phyloP scores from a whole-genome alignment of 768 basidiomycete species.

The Hygrophorus pudorinus region DNA sequence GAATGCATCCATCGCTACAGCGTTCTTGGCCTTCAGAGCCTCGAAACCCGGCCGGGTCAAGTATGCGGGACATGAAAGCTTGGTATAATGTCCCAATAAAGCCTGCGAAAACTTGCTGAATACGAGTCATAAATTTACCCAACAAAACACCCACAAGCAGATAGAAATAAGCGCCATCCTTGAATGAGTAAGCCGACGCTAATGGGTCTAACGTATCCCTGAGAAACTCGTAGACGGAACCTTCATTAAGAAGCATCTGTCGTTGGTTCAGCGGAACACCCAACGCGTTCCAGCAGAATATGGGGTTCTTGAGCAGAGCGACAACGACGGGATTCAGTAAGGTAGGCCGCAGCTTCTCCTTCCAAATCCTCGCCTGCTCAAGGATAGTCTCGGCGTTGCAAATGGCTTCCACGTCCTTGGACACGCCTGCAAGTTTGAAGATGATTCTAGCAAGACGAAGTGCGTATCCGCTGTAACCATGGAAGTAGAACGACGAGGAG shows the following conservation, averaged over 20 bases:
- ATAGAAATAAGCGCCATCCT: slow-evolving; percentile 61
- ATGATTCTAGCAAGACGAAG: slow-evolving; percentile 50
- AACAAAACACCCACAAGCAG: slow-evolving; percentile 28
- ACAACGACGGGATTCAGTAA: slow-evolving; percentile 50
- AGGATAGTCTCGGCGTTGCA: slow-evolving; percentile 42
- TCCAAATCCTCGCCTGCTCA: slow-evolving; percentile 59
- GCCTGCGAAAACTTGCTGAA: slow-evolving; percentile 14
- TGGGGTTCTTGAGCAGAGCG: slow-evolving; percentile 39
- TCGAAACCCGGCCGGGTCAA: slow-evolving; percentile 54
- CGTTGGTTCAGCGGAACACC: slow-evolving; percentile 69
- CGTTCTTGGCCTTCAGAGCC: slow-evolving; percentile 37
- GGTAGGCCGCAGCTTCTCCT: slow-evolving; percentile 46
- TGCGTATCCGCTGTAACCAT: slow-evolving; percentile 61
- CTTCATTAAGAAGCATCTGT: slow-evolving; percentile 46
- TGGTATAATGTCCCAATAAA: slow-evolving; percentile 46
- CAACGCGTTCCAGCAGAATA: slow-evolving; percentile 70
- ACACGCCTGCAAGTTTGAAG: slow-evolving; percentile 51
- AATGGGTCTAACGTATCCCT: slow-evolving; percentile 43
- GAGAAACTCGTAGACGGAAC: slow-evolving; percentile 39
- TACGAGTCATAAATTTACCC: neutral
- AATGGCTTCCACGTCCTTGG: slow-evolving; percentile 41
- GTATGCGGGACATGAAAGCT: slow-evolving; percentile 52
- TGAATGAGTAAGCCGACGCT: slow-evolving; percentile 37
- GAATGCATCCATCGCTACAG: slow-evolving; percentile 40
- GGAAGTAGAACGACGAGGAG: slow-evolving; percentile 56